Evolutionary conservation across 495 filamentous ascomycete species (phyloP).

Genomic region (Penicillium soppii): DNA sequence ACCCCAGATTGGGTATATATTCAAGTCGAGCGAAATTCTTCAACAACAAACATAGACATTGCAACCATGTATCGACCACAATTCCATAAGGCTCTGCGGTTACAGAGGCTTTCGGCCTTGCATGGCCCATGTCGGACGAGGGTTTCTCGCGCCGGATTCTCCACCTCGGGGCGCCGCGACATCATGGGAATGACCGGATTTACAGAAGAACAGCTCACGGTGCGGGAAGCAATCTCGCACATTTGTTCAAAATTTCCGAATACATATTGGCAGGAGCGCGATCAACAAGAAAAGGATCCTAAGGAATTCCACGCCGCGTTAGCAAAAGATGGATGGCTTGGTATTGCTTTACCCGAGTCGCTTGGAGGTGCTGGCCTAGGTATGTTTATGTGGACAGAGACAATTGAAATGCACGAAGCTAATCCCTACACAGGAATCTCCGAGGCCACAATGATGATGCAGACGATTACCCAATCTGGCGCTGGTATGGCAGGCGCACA

Average conservation of each 20-base stretch:
- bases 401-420: constrained; percentile 20
- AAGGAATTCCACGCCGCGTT: constrained; percentile 71
- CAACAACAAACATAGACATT: not conserved
- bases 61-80: constrained; percentile 19
- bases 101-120: not conserved
- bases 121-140: not conserved
- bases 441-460: constrained; percentile 84
- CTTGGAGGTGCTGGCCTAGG: constrained; percentile 73
- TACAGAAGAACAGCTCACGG: constrained; percentile 66
- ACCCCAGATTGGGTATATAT: constrained; percentile 3
- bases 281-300: constrained; percentile 67
- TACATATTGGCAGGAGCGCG: constrained; percentile 69
- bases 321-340: constrained; percentile 80
- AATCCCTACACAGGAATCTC: constrained; percentile 50
- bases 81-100: constrained; percentile 10
- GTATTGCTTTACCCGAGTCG: constrained; percentile 71
- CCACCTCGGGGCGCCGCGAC: constrained; percentile 26
- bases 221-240: constrained; percentile 66
- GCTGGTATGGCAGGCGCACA: constrained; percentile 79
- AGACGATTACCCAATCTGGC: constrained; percentile 74
- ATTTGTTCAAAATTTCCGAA: constrained; percentile 65
- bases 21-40: not conserved
- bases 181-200: constrained; percentile 75
- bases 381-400: constrained; percentile 55
- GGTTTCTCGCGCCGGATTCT: constrained; percentile 20